Percentiles rank a stretch among this genome's conserved stretches.
Evolutionary conservation across 352 stramenopile species (phyloP).

Genomic region (Globisporangium megalacanthum): DNA sequence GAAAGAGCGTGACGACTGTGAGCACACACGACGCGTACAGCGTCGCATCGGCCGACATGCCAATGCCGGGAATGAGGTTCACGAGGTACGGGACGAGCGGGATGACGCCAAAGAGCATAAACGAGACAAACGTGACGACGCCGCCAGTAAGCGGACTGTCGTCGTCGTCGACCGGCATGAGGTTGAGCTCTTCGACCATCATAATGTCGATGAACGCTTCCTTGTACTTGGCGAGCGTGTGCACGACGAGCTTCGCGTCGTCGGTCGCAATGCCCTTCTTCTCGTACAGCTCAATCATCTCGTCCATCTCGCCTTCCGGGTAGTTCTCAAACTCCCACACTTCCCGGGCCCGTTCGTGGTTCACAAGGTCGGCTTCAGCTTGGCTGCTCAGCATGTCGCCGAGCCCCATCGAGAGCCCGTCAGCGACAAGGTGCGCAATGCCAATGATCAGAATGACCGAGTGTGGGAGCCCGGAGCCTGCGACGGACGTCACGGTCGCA

Average conservation of each 20-base stretch:
- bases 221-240: slow-evolving; percentile 96
- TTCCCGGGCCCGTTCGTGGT: slow-evolving; percentile 90
- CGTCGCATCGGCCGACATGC: slow-evolving; percentile 50
- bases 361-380: slow-evolving; percentile 90
- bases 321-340: slow-evolving; percentile 96
- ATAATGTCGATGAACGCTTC: slow-evolving; percentile 97
- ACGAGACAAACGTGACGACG: slow-evolving; percentile 88
- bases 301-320: slow-evolving; percentile 92
- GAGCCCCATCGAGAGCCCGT: slow-evolving; percentile 94
- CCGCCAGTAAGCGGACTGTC: slow-evolving; percentile 83
- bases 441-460: slow-evolving; percentile 94
- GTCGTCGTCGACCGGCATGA: slow-evolving; percentile 92
- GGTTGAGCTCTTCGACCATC: slow-evolving; percentile 95
- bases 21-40: slow-evolving; percentile 93
- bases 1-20: slow-evolving; percentile 92
- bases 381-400: slow-evolving; percentile 94
- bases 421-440: slow-evolving; percentile 92
- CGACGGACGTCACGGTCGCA: slow-evolving; percentile 92
- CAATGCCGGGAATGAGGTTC: slow-evolving; percentile 69
- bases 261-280: slow-evolving; percentile 86
- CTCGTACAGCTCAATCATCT: slow-evolving; percentile 97
- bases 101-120: slow-evolving; percentile 89
- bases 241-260: slow-evolving; percentile 89
- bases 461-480: slow-evolving; percentile 83
- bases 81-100: slow-evolving; percentile 93